Conservation (phyloP, 1,139 yeast genomes). For the Hansenula lynferdii region DNA sequence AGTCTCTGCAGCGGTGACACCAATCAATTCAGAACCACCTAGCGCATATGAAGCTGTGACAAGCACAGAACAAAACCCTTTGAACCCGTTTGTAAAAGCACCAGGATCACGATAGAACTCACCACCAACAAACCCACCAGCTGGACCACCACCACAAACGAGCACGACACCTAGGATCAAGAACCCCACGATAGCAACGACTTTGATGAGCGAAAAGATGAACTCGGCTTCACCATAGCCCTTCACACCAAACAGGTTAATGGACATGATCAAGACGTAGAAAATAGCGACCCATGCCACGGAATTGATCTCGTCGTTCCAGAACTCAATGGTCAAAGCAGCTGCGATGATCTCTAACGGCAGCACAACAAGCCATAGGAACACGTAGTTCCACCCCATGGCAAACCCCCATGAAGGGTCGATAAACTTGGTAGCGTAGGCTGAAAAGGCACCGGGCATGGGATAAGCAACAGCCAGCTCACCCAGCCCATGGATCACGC, state of each 20-base stretch:
- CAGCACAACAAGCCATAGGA: slow-evolving; percentile 64
- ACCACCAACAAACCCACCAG: slow-evolving; percentile 53
- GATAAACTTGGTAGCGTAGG: slow-evolving; percentile 59
- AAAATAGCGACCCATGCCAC: slow-evolving; percentile 70
- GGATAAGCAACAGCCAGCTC: slow-evolving; percentile 67
- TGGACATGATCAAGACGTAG: slow-evolving; percentile 47
- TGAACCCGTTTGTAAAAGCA: slow-evolving; percentile 54
- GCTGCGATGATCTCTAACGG: slow-evolving; percentile 74
- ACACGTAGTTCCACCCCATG: slow-evolving; percentile 64
- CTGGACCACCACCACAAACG: slow-evolving; percentile 61
- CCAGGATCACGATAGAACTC: slow-evolving; percentile 50
- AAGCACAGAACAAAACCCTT: slow-evolving; percentile 72
- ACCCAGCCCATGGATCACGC: slow-evolving; percentile 65
- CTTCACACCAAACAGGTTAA: slow-evolving; percentile 64
- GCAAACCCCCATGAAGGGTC: slow-evolving; percentile 76
- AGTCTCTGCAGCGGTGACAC: slow-evolving; percentile 79
- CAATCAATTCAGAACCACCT: slow-evolving; percentile 72
- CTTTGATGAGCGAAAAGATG: slow-evolving; percentile 48
- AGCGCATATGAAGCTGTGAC: slow-evolving; percentile 80
- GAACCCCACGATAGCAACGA: slow-evolving; percentile 55
- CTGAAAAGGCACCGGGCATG: slow-evolving; percentile 67
- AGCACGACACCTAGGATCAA: slow-evolving; percentile 54
- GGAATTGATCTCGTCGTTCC: slow-evolving; percentile 52
- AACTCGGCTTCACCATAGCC: slow-evolving; percentile 72
- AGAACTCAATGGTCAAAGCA: slow-evolving; percentile 59